These are phyloP conservation scores for Arabidopsis suecica DNA, from an alignment of 345 rosid species.

Conservation along the genomic window DNA sequence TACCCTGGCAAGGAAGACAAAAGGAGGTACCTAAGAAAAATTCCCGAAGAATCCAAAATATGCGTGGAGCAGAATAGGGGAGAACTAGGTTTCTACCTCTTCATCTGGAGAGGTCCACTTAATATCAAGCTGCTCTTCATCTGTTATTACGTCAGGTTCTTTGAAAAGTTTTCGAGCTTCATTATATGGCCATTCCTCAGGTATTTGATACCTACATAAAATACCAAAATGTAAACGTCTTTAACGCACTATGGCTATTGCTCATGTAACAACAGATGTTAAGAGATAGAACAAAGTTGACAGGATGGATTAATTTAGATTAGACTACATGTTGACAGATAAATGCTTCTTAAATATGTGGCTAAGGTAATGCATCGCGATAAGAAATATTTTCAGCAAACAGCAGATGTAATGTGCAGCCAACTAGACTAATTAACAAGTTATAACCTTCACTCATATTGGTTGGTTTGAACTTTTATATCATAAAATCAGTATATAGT, in stretches of 20 bases:
- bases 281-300: not conserved
- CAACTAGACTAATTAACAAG: conserved; percentile 7
- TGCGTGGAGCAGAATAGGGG: conserved; percentile 13
- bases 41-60: not conserved
- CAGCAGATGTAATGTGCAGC: not conserved
- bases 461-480: conserved; percentile 10
- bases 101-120: conserved; percentile 92
- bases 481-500: not conserved
- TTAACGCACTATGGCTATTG: not conserved
- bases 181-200: conserved; percentile 87
- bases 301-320: not conserved
- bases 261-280: not conserved
- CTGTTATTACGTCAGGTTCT: conserved; percentile 71
- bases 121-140: conserved; percentile 70
- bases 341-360: not conserved
- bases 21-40: not conserved
- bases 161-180: conserved; percentile 82
- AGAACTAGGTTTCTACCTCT: conserved; percentile 57
- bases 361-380: not conserved
- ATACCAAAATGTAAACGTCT: not conserved
- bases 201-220: conserved; percentile 70
- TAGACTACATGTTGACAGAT: conserved; percentile 4
- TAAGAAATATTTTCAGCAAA: not conserved
- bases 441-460: conserved; percentile 18
- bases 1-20: conserved; percentile 50